Conservation (phyloP, 768 basidiomycete genomes). For the Zangia roseola region DNA sequence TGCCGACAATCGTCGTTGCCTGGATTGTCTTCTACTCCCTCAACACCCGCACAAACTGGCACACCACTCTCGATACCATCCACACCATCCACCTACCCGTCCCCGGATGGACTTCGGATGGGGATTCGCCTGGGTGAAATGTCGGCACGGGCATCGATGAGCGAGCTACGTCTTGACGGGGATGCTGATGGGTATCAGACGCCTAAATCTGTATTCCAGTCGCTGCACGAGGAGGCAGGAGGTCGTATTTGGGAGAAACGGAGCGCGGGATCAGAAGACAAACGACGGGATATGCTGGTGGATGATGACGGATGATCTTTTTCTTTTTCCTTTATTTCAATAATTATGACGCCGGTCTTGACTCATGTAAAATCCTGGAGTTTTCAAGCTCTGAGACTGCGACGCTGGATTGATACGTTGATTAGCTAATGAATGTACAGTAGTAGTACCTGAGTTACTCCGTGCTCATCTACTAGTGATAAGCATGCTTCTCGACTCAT, state of each 20-base stretch:
- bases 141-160: constrained; percentile 30
- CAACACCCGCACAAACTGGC: constrained; percentile 27
- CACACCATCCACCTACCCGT: constrained; percentile 27
- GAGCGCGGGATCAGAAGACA: neutral
- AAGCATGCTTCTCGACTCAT: neutral
- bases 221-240: constrained; percentile 3
- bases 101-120: constrained; percentile 25
- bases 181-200: constrained; percentile 21
- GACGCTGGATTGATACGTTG: constrained; percentile 1
- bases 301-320: constrained; percentile 14
- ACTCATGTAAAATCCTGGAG: neutral
- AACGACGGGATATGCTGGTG: constrained; percentile 16
- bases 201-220: constrained; percentile 15
- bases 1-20: constrained; percentile 24
- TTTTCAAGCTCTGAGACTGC: neutral
- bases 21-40: constrained; percentile 30
- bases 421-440: neutral
- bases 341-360: neutral
- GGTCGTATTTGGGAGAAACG: constrained; percentile 8
- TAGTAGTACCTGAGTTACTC: no score
- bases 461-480: no score
- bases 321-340: no score
- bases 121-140: constrained; percentile 26
- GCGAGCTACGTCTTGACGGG: constrained; percentile 29
- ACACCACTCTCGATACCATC: constrained; percentile 31